Conservation (phyloP, 306 rosid species). For the Vicia sativa region DNA sequence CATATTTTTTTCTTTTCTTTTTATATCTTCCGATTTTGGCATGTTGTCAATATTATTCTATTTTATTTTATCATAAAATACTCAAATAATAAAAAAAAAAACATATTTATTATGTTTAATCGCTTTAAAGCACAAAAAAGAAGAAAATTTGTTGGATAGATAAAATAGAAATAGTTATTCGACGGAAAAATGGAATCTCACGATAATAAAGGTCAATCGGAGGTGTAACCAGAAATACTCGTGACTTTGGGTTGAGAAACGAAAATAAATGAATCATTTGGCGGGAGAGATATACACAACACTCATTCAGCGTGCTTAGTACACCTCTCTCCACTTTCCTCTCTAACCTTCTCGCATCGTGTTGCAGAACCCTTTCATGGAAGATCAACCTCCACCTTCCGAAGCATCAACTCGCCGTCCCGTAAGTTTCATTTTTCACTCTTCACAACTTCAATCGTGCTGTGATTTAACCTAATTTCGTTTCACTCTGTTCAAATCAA, state of each 20-base stretch:
- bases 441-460: neutral
- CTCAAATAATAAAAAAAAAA: too few relatives aligned
- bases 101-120: too few relatives aligned
- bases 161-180: too few relatives aligned
- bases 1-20: too few relatives aligned
- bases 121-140: too few relatives aligned
- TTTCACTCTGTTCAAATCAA: conserved; percentile 33
- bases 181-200: neutral
- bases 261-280: neutral
- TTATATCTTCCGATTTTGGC: too few relatives aligned
- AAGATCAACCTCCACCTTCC: conserved; percentile 61
- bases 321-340: neutral
- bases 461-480: conserved; percentile 39
- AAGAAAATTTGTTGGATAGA: too few relatives aligned
- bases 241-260: neutral
- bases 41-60: too few relatives aligned
- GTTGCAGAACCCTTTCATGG: conserved; percentile 53
- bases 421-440: conserved; percentile 50
- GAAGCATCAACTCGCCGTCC: conserved; percentile 61
- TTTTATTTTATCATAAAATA: too few relatives aligned
- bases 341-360: neutral
- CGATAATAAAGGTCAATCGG: neutral
- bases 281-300: conserved; percentile 6
- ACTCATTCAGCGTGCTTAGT: conserved; percentile 3
- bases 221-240: neutral